These are phyloP conservation scores for Hericium erinaceus DNA, from an alignment of 768 basidiomycete species.

Conservation along the genomic window DNA sequence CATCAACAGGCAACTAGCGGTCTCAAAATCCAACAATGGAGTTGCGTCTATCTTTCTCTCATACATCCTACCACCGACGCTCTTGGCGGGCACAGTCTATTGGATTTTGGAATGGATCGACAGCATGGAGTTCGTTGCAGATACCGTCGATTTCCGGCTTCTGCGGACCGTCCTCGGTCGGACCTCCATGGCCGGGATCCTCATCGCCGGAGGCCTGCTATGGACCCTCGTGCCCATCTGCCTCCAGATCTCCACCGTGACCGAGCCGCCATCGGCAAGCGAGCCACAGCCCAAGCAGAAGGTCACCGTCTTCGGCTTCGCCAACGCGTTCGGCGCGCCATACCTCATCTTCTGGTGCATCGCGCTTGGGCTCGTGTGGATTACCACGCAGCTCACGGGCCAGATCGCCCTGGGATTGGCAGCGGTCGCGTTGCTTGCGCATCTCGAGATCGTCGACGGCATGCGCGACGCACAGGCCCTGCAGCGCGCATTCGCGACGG, in stretches of 20 bases:
- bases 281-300: conserved; percentile 29
- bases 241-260: conserved; percentile 44
- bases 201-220: conserved; percentile 44
- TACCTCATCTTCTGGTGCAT: conserved; percentile 79
- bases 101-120: conserved; percentile 85
- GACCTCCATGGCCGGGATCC: conserved; percentile 37
- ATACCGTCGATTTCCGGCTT: conserved; percentile 35
- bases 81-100: conserved; percentile 51
- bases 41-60: conserved; percentile 58
- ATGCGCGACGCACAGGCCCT: conserved; percentile 60
- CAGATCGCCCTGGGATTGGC: conserved; percentile 67
- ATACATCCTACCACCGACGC: conserved; percentile 43
- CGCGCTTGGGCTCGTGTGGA: conserved; percentile 50
- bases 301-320: conserved; percentile 69
- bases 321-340: conserved; percentile 83
- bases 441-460: conserved; percentile 76
- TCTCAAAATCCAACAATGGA: conserved; percentile 68
- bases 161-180: conserved; percentile 57
- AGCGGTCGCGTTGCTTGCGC: conserved; percentile 58
- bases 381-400: conserved; percentile 68
- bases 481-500: conserved; percentile 39
- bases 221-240: conserved; percentile 76
- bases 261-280: neutral
- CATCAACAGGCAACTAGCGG: conserved; percentile 46
- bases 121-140: conserved; percentile 37